phyloP scores from a whole-genome alignment of 164 flowering plant species.

The grape (Vitis vinifera) region DNA sequence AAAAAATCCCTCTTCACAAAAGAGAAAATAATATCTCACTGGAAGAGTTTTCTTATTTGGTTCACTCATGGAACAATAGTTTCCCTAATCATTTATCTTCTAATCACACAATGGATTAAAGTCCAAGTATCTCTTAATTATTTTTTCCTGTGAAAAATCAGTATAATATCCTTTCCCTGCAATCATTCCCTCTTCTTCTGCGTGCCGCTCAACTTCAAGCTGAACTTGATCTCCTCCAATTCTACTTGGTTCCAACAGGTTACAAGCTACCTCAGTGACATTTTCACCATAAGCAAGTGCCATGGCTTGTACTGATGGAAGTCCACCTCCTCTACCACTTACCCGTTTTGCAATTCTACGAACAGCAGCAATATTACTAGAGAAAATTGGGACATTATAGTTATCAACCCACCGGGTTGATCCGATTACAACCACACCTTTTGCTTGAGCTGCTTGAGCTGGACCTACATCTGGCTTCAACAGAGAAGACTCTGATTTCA shows the following conservation, averaged over 20 bases:
- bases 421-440: conserved; percentile 64
- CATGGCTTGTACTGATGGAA: conserved; percentile 71
- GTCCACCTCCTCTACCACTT: conserved; percentile 72
- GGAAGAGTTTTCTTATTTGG: not conserved
- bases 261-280: conserved; percentile 68
- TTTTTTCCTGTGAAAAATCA: conserved; percentile 49
- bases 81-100: not conserved
- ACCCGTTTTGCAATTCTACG: conserved; percentile 59
- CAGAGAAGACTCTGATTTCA: conserved; percentile 27
- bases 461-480: conserved; percentile 65
- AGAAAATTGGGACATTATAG: conserved; percentile 61
- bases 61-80: not conserved
- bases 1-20: too few species aligned
- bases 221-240: conserved; percentile 60
- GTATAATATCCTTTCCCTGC: conserved; percentile 75
- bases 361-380: conserved; percentile 42
- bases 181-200: conserved; percentile 43
- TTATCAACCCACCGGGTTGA: conserved; percentile 70
- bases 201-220: conserved; percentile 58
- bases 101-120: not conserved
- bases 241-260: conserved; percentile 53
- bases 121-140: conserved; percentile 50
- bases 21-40: too few species aligned
- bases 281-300: conserved; percentile 56
- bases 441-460: conserved; percentile 27